phyloP scores from a whole-genome alignment of 2,329 filamentous ascomycete genomes.

The Botryotinia calthae region DNA sequence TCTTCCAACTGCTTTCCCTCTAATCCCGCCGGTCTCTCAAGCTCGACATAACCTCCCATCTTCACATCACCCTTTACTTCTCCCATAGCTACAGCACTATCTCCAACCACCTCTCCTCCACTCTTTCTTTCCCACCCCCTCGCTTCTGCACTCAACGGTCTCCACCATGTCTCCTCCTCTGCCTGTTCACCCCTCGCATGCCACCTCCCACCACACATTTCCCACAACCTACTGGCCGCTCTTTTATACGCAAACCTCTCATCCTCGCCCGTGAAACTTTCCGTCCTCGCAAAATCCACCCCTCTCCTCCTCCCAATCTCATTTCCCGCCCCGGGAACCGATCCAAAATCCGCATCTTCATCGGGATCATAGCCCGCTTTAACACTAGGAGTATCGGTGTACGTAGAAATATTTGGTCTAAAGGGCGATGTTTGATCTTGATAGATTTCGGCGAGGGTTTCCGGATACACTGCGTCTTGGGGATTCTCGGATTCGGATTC shows the following conservation, averaged over 20 bases:
- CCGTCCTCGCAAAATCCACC: slow-evolving; percentile 63
- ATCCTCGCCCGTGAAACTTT: slow-evolving; percentile 74
- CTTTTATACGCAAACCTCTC: slow-evolving; percentile 79
- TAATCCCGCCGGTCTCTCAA: slow-evolving; percentile 47
- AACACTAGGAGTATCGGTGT: slow-evolving; percentile 44
- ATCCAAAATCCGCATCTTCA: slow-evolving; percentile 55
- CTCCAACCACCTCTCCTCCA: slow-evolving; percentile 12
- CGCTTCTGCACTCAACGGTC: slow-evolving; percentile 60
- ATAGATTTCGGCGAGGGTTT: slow-evolving; percentile 70
- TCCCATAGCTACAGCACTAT: background rate
- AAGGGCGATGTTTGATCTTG: slow-evolving; percentile 76
- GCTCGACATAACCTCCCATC: slow-evolving; percentile 44
- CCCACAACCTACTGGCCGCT: slow-evolving; percentile 75
- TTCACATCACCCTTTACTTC: slow-evolving; percentile 39
- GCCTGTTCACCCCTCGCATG: slow-evolving; percentile 57
- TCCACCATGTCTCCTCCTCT: slow-evolving; percentile 58
- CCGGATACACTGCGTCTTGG: slow-evolving; percentile 58
- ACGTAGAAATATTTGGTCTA: slow-evolving; percentile 72
- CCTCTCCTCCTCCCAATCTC: slow-evolving; percentile 40
- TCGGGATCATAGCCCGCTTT: slow-evolving; percentile 54
- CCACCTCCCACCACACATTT: slow-evolving; percentile 73
- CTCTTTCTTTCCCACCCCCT: slow-evolving; percentile 60
- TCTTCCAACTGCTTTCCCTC: slow-evolving; percentile 31
- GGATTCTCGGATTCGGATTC: slow-evolving; percentile 41
- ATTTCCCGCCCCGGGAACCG: slow-evolving; percentile 36